Base-by-base conservation (phyloP, 306 rosid species). In the Cucumis hystrix region DNA sequence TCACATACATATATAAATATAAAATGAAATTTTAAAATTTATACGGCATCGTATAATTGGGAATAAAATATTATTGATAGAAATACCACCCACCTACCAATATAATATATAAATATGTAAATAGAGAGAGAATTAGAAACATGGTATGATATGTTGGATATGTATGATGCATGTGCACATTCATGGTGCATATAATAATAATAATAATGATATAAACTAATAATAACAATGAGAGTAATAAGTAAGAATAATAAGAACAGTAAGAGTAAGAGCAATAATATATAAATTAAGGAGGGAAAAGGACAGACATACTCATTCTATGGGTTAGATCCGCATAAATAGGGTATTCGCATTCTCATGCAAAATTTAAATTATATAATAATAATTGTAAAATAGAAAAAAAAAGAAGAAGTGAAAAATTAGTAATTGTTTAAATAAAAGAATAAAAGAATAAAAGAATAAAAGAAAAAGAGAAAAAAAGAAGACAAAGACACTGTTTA, bases 241-340 rank as follows among this genome's bases (percentile, higher is more conserved):
- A 6, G 5, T 6, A 20, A 21, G 45, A 20, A 41, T 18, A 28
- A 61, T 4, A 2, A 1, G 30, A 28, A 1, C 1, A 28, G 30
- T 28, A 28, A 28, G 30, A 28, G 3, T 28, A 28, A 28, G 30
- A 28, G 30, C 1, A 61, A 80, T 57, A 62, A 16, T 39, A 75
- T 28, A 18, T 75, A 35, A 4, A 28, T 39, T 10, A 75, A 75
- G 11, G 20, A 75, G 13, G 49, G 52, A 83, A 79, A 84, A 82
- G 58, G 90, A 92, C 97, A 92, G 86, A 92, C 90, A 92, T 92
- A 79, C 95, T 88, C 95, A 83, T 85, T 87, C 85, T 78, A 81
- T 78, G 82, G 81, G 88, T 71, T 56, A 77, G 93, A 88, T 88
- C 93, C 96, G 91, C 83, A 85, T 81, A 85, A 84, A 76, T 78